A percentile compares a stretch with the other conserved stretches of the same genome.
Conservation (phyloP, 2,329 filamentous ascomycete genomes). For the Trichoderma arundinaceum region DNA sequence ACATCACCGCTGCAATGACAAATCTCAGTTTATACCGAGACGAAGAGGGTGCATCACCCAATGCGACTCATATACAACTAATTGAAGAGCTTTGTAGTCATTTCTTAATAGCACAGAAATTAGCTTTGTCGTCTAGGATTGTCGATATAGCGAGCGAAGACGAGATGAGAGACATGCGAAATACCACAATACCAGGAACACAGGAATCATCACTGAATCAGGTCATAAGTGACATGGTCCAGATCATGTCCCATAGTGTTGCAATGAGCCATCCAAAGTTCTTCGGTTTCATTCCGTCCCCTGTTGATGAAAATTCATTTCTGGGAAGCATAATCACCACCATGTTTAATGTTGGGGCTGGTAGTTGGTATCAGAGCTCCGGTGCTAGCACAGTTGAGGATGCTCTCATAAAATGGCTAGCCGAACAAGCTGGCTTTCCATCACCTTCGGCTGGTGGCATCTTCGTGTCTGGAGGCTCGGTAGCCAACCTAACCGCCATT, state of each 20-base stretch:
- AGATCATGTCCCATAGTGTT: conserved; percentile 29
- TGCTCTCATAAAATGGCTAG: conserved; percentile 37
- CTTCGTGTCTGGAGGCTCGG: conserved; percentile 39
- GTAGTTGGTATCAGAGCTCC: conserved; percentile 36
- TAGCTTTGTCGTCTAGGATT: conserved; percentile 1
- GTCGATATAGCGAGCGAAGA: conserved; percentile 13
- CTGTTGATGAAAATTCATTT: conserved; percentile 36
- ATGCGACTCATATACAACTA: not conserved
- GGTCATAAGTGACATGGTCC: conserved; percentile 24
- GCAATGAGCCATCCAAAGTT: conserved; percentile 33
- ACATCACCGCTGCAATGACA: not conserved
- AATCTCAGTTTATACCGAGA: not conserved
- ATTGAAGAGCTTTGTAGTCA: conserved; percentile 7
- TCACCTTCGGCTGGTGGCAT: conserved; percentile 34
- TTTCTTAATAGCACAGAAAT: conserved; percentile 3
- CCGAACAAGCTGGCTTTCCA: conserved; percentile 32
- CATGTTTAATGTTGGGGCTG: conserved; percentile 36
- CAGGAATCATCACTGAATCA: not conserved
- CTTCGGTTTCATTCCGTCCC: conserved; percentile 38
- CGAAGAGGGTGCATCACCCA: not conserved
- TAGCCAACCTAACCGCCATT: conserved; percentile 39
- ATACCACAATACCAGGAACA: not conserved
- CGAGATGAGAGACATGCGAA: not conserved
- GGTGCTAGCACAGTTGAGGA: conserved; percentile 38
- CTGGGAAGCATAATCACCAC: conserved; percentile 35